Percentiles rank a stretch among this genome's conserved stretches.
Evolutionary conservation across 352 stramenopile species (phyloP).

Genomic region (Pythium aristosporum): DNA sequence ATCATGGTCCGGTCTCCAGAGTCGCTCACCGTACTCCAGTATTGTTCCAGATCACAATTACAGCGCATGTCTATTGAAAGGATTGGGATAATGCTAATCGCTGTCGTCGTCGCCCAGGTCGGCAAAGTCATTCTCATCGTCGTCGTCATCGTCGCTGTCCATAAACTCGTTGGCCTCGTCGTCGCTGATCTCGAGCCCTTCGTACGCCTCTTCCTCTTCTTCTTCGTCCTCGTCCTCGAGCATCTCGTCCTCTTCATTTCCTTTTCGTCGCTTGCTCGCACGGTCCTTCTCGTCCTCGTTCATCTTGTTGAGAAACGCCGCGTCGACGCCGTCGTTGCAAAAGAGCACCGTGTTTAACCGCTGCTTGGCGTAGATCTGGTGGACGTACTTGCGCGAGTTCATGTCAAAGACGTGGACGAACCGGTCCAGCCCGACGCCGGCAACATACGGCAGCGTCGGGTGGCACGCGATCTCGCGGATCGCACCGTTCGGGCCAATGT

Average conservation of each 20-base stretch:
- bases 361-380: conserved; percentile 83
- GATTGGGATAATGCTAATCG: conserved; percentile 19
- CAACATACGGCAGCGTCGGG: conserved; percentile 87
- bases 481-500: conserved; percentile 87
- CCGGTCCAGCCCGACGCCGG: conserved; percentile 91
- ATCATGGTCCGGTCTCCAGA: no score
- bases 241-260: conserved; percentile 29
- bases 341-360: conserved; percentile 92
- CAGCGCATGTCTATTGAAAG: background rate
- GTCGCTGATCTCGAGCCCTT: conserved; percentile 78
- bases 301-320: conserved; percentile 33
- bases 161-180: conserved; percentile 54
- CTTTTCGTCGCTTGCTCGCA: conserved; percentile 52
- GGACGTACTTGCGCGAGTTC: conserved; percentile 71
- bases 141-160: conserved; percentile 48
- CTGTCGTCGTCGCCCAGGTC: conserved; percentile 38
- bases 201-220: conserved; percentile 71
- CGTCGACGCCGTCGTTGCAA: conserved; percentile 76
- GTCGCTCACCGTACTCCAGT: no score
- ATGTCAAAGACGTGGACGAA: conserved; percentile 94
- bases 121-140: conserved; percentile 32
- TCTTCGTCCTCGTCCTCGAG: conserved; percentile 44
- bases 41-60: background rate
- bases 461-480: conserved; percentile 90
- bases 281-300: conserved; percentile 29